Evolutionary conservation across 352 stramenopile genomes (phyloP).

Genomic region (Labyrinthula sp.): DNA sequence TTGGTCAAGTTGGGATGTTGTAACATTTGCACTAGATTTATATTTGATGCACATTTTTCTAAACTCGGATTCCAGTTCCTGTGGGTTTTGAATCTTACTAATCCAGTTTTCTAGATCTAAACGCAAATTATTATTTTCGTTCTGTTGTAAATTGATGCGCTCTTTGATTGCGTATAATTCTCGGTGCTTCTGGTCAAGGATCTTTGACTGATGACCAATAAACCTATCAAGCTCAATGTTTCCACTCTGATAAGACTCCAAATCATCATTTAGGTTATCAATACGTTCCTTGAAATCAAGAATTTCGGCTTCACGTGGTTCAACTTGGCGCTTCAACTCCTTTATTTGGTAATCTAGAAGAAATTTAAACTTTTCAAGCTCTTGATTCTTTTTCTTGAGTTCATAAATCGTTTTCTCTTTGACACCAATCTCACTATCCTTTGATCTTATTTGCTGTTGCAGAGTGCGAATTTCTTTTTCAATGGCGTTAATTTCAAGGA

Average conservation of each 20-base stretch:
- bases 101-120: neutral
- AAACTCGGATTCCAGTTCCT: neutral
- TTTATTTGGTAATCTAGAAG: constrained; percentile 89
- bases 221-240: constrained; percentile 73
- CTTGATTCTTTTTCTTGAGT: constrained; percentile 81
- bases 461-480: constrained; percentile 72
- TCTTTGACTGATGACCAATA: constrained; percentile 72
- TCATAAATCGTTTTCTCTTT: constrained; percentile 89
- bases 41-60: constrained; percentile 1
- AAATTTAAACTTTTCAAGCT: constrained; percentile 90
- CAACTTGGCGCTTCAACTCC: constrained; percentile 80
- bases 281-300: constrained; percentile 76
- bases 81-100: no score
- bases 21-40: no score
- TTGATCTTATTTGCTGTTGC: constrained; percentile 61
- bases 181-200: constrained; percentile 73
- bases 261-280: constrained; percentile 75
- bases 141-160: neutral
- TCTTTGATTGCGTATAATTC: neutral
- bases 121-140: neutral
- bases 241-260: constrained; percentile 80
- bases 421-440: constrained; percentile 76
- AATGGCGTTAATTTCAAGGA: constrained; percentile 64
- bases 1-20: no score
- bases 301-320: constrained; percentile 76